Evolutionary conservation across 805 yeast genomes (phyloP), one percentile per base, ranked within the genome.

Genomic region (Candida nanaspora): DNA sequence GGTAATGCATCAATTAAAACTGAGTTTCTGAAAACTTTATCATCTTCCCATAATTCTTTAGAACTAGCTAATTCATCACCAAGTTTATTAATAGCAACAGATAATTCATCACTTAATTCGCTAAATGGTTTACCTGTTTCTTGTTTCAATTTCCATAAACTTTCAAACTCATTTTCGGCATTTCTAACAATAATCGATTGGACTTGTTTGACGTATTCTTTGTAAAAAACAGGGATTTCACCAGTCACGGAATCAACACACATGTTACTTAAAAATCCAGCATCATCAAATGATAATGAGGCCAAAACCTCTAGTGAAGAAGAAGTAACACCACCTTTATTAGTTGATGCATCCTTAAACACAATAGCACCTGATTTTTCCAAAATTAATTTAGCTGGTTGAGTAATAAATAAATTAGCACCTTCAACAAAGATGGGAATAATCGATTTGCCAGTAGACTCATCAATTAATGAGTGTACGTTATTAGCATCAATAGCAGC

Each of bases 301-400:
- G 97, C 96, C 51, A 91, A 74, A 11, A 91, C 98, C 65, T 91
- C 98, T 52, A 86, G 70, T 2, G 97, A 89, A 2, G 97, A 88
- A 2, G 97, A 89, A 2, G 98, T 91, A 40, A 91, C 98, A 68
- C 98, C 98, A 56, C 98, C 98, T 67, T 91, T 91, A 68, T 91
- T 91, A 35, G 97, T 88, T 11, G 96, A 86, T 14, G 98, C 96
- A 69, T 91, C 98, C 64, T 93, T 93, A 68, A 86, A 86, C 40
- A 93, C 72, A 40, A 88, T 62, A 39, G 86, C 80, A 31, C 98
- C 98, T 26, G 95, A 93, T 34, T 74, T 68, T 66, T 93, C 98
- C 41, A 91, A 71, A 37, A 78, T 75, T 26, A 91, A 65, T 69
- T 91, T 93, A 39, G 98, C 97, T 31, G 87, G 77, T 68, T 93